phyloP scores from a whole-genome alignment of 2,329 filamentous ascomycete genomes.

The Nigrograna mackinnonii region DNA sequence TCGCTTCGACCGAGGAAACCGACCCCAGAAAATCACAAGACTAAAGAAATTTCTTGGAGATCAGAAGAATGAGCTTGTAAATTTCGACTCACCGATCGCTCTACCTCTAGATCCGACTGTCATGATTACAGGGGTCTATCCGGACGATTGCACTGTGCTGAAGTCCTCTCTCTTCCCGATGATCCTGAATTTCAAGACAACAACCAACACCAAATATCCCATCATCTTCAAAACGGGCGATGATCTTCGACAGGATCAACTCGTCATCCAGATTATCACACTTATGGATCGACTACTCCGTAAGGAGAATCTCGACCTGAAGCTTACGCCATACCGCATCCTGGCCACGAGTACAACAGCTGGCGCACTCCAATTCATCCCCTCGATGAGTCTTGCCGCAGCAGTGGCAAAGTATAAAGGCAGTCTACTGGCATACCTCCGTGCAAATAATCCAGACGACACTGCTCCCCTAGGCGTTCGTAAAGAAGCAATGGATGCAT shows the following conservation, averaged over 20 bases:
- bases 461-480: conserved; percentile 81
- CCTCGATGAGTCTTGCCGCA: conserved; percentile 79
- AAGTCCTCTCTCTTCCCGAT: conserved; percentile 94
- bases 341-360: conserved; percentile 88
- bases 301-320: conserved; percentile 95
- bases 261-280: conserved; percentile 96
- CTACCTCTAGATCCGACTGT: conserved; percentile 87
- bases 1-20: conserved; percentile 76
- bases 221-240: conserved; percentile 98
- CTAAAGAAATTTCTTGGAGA: conserved; percentile 85
- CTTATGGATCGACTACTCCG: conserved; percentile 95
- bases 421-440: conserved; percentile 77
- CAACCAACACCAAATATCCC: conserved; percentile 76
- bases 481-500: conserved; percentile 91
- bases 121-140: conserved; percentile 75
- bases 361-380: conserved; percentile 91
- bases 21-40: conserved; percentile 78
- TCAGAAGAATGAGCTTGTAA: conserved; percentile 83
- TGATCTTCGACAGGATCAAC: conserved; percentile 92
- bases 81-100: conserved; percentile 83
- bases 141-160: conserved; percentile 88
- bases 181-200: conserved; percentile 86
- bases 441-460: conserved; percentile 86
- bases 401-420: conserved; percentile 85
- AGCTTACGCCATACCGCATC: conserved; percentile 94